Base-by-base conservation (phyloP, 352 stramenopile species). In the Phytopythium oedochilum region DNA sequence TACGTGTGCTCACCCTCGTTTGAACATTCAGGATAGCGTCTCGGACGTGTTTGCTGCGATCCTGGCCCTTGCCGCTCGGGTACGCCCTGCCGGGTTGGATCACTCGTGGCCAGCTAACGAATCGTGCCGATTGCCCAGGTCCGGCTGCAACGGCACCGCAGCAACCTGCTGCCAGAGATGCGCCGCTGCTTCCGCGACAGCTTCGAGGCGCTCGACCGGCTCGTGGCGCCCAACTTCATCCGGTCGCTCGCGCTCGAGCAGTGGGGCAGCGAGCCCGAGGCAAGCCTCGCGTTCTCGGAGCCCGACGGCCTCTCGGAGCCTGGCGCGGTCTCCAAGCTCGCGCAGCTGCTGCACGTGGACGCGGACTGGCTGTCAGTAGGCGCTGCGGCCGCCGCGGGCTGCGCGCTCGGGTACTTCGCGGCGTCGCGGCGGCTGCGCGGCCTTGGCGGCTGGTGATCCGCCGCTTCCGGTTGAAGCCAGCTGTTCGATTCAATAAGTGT, bases 11-110 rank as follows among this genome's bases (percentile, higher is more conserved):
- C 9, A 12, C 20, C 22, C 9, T 42, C 15, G 11, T 54, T 22
- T 31, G 12, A 10, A 6, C 20, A 8, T 71, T 6, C 44, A 87
- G 75, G 76, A 87, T 58, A 78, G 68, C 29, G 63, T 75, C 23
- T 66, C 63, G n/a, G 78, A 87, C 25, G 64, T 87, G 20, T 69
- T 85, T 7, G 63, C 68, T 3, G 57, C 72, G 40, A 60, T 89
- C 36, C 72, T 85, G 55, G 76, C 75, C 2, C 59, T 87, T 32
- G 65, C 74, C 35, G 64, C 75, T 20, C 66, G 78, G 57, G 78
- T 89, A 68, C 50, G 61, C 54, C 14, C n/a, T n/a, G n/a, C n/a
- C n/a, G n/a, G n/a, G n/a, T n/a, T n/a, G n/a, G n/a, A n/a, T n/a
- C 36, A 11, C 36, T 17, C 29, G 29, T 32, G 29, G 29, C 5